Evolutionary conservation across 163 green algal species (phyloP).

Genomic region (Scenedesmus sp.): DNA sequence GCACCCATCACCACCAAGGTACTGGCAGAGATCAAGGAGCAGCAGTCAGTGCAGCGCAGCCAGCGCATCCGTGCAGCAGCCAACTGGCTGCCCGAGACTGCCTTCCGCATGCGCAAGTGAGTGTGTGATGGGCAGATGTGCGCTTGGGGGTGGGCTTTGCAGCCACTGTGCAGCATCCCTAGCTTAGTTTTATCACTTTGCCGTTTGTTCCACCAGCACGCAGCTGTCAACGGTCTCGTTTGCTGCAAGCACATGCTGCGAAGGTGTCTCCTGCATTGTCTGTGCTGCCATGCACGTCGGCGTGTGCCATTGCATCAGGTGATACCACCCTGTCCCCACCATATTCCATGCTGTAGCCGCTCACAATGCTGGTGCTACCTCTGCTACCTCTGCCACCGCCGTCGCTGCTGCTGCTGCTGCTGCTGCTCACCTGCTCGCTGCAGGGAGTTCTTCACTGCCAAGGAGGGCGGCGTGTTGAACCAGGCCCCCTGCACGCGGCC

Average conservation of each 20-base stretch:
- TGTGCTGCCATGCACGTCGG: too few relatives aligned
- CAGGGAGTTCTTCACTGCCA: neutral
- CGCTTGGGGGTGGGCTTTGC: neutral
- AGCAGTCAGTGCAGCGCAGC: conserved; percentile 80
- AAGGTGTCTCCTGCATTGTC: neutral
- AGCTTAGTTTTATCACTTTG: too few relatives aligned
- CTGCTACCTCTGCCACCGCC: too few relatives aligned
- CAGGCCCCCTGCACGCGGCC: conserved; percentile 76
- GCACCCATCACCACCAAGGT: conserved; percentile 69
- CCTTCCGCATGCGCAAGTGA: conserved; percentile 79
- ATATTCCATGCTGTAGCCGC: too few relatives aligned
- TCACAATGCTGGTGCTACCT: too few relatives aligned
- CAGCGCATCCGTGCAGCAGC: conserved; percentile 72
- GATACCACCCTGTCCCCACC: too few relatives aligned
- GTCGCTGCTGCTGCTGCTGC: too few relatives aligned
- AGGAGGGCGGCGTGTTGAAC: conserved; percentile 84
- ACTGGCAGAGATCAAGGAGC: conserved; percentile 82
- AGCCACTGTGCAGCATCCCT: neutral
- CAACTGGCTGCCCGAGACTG: conserved; percentile 76
- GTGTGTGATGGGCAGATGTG: conserved; percentile 81
- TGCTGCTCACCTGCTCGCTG: neutral
- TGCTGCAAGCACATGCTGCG: too few relatives aligned
- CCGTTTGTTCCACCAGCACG: too few relatives aligned
- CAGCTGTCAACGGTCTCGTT: too few relatives aligned
- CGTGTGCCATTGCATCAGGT: too few relatives aligned